Conservation (phyloP, 495 filamentous ascomycete species). For the Daldinia childiae region DNA sequence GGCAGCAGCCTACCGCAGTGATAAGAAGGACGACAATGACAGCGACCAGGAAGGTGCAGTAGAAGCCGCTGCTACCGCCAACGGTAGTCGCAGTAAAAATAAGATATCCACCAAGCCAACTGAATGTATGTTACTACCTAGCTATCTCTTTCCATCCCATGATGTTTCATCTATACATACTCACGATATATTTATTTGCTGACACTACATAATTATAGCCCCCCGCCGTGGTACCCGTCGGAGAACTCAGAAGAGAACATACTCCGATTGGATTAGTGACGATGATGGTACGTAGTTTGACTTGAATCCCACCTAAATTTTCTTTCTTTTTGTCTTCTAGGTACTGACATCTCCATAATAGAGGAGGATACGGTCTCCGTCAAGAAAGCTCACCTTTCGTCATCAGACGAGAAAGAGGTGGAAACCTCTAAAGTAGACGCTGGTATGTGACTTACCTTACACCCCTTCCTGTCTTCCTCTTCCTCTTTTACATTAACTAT, state of each 20-base stretch:
- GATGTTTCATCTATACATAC: not conserved
- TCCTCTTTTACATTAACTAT: not conserved
- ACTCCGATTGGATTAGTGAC: not conserved
- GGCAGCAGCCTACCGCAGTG: conserved; percentile 4
- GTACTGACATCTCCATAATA: conserved; percentile 10
- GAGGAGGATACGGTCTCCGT: conserved; percentile 2
- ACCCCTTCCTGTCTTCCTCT: not conserved
- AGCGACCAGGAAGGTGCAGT: not conserved
- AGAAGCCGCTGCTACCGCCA: not conserved
- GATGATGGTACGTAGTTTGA: conserved; percentile 10
- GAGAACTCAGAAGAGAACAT: not conserved
- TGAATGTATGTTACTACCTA: not conserved
- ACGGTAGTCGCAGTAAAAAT: not conserved
- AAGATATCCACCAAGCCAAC: not conserved
- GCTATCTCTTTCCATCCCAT: not conserved
- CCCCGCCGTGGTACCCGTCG: not conserved
- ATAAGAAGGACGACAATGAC: not conserved
- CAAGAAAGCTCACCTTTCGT: not conserved
- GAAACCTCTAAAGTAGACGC: not conserved
- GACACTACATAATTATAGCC: not conserved
- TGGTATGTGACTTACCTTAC: not conserved
- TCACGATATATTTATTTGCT: conserved; percentile 1
- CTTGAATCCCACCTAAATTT: not conserved
- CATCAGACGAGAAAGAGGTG: not conserved
- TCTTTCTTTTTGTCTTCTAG: not conserved